Conservation (phyloP, 176 grass and related monocot genomes). For the Phoenix dactylifera region DNA sequence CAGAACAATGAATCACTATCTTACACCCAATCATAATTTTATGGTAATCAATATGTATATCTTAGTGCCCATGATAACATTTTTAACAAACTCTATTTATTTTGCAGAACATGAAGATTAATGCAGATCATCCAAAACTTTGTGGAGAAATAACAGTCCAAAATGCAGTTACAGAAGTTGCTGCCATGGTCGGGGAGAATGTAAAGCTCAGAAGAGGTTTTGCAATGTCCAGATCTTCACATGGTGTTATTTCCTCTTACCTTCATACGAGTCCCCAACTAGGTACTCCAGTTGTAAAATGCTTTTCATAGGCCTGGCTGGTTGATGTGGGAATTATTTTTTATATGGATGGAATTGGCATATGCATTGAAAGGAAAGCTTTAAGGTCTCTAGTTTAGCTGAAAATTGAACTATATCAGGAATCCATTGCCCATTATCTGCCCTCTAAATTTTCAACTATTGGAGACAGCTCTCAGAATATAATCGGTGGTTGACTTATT, state of each 20-base stretch:
- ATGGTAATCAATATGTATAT: background rate
- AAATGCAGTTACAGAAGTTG: conserved; percentile 84
- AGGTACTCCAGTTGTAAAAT: conserved; percentile 24
- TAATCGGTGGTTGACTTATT: too few relatives aligned
- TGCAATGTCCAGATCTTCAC: conserved; percentile 50
- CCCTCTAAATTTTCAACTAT: too few relatives aligned
- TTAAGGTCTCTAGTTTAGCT: too few relatives aligned
- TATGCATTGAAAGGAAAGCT: too few relatives aligned
- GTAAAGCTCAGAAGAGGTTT: conserved; percentile 86
- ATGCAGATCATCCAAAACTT: conserved; percentile 74
- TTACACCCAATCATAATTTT: too few relatives aligned
- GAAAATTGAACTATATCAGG: too few relatives aligned
- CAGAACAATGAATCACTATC: too few relatives aligned
- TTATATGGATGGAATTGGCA: too few relatives aligned
- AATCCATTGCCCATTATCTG: too few relatives aligned
- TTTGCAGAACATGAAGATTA: conserved; percentile 61
- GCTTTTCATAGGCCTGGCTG: too few relatives aligned
- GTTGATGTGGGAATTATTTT: too few relatives aligned
- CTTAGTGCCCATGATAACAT: background rate
- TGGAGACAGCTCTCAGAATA: too few relatives aligned
- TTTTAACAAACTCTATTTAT: background rate
- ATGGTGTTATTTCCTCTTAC: conserved; percentile 74
- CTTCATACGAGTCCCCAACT: conserved; percentile 69
- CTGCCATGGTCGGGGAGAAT: conserved; percentile 97
- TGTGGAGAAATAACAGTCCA: conserved; percentile 70